Percentiles rank a stretch among this genome's conserved stretches.
Conservation (phyloP, 1,284 basidiomycete species). For the Singerocomus inundabilis region DNA sequence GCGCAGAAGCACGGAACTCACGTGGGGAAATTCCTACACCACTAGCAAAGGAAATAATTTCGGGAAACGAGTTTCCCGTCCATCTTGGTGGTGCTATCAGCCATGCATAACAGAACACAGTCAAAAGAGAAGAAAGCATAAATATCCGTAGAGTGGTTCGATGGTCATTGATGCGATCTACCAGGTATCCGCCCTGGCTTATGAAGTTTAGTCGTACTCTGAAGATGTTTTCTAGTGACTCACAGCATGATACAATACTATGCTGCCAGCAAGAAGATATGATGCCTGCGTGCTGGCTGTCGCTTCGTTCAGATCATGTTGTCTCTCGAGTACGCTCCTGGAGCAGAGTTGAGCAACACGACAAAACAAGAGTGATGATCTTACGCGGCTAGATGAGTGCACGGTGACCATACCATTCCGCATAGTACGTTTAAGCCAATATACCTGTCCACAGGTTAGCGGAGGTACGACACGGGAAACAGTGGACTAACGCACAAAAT, state of each 20-base stretch:
- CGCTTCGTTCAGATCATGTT: conserved; percentile 60
- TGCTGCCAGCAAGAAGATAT: conserved; percentile 70
- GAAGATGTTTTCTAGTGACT: conserved; percentile 5
- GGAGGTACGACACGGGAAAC: neutral
- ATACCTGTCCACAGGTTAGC: conserved; percentile 45
- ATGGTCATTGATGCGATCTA: conserved; percentile 56
- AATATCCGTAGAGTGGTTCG: conserved; percentile 61
- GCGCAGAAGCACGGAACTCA: conserved; percentile 35
- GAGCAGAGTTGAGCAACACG: conserved; percentile 6
- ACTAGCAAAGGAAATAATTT: conserved; percentile 59
- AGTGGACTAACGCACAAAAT: conserved; percentile 68
- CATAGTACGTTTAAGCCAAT: conserved; percentile 70
- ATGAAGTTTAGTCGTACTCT: conserved; percentile 4
- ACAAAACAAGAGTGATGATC: conserved; percentile 22
- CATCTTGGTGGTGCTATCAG: conserved; percentile 55
- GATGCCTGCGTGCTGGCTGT: conserved; percentile 66
- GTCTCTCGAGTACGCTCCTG: conserved; percentile 73
- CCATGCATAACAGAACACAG: conserved; percentile 65
- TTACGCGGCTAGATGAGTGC: conserved; percentile 73
- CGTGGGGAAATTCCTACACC: conserved; percentile 74
- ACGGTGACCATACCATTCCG: conserved; percentile 78
- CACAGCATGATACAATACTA: conserved; percentile 74
- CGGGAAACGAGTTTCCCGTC: conserved; percentile 61
- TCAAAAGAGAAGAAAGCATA: conserved; percentile 59
- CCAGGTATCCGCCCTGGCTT: conserved; percentile 55